A percentile compares a stretch with the other conserved stretches of the same genome.
Evolutionary conservation across 768 basidiomycete genomes (phyloP).

Genomic region (Tylopilus plumbeoviolaceoides): DNA sequence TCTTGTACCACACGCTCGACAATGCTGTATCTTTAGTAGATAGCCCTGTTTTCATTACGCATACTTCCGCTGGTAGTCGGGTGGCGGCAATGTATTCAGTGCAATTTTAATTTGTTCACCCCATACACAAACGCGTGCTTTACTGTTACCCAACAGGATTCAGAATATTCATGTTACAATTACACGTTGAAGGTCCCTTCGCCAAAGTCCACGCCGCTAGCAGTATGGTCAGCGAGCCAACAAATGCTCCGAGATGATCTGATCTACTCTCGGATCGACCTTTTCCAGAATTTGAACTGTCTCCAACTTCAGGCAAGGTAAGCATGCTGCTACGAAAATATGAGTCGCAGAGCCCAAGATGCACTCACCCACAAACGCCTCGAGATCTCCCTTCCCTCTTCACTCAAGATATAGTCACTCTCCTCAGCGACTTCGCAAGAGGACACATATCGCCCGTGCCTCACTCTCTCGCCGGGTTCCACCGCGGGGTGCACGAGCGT

Average conservation of each 20-base stretch:
- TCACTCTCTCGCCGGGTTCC: constrained; percentile 22
- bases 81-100: constrained; percentile 1
- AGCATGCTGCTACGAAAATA: too few relatives aligned
- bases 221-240: constrained; percentile 6
- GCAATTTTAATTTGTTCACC: not conserved
- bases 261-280: constrained; percentile 27
- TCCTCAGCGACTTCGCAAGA: constrained; percentile 25
- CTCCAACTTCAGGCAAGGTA: constrained; percentile 17
- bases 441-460: constrained; percentile 15
- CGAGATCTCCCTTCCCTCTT: constrained; percentile 28
- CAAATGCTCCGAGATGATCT: constrained; percentile 24
- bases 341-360: not conserved
- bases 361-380: constrained; percentile 33
- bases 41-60: constrained; percentile 2
- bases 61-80: constrained; percentile 2
- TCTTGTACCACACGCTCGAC: not conserved
- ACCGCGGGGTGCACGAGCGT: constrained; percentile 34
- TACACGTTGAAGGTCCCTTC: too few relatives aligned
- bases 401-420: constrained; percentile 31
- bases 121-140: too few relatives aligned
- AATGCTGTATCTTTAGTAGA: constrained; percentile 27
- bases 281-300: constrained; percentile 26
- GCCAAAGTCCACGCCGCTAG: not conserved
- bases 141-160: too few relatives aligned
- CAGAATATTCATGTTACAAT: too few relatives aligned